Conservation (phyloP, 2,329 filamentous ascomycete genomes). For the Colletotrichum camelliae region DNA sequence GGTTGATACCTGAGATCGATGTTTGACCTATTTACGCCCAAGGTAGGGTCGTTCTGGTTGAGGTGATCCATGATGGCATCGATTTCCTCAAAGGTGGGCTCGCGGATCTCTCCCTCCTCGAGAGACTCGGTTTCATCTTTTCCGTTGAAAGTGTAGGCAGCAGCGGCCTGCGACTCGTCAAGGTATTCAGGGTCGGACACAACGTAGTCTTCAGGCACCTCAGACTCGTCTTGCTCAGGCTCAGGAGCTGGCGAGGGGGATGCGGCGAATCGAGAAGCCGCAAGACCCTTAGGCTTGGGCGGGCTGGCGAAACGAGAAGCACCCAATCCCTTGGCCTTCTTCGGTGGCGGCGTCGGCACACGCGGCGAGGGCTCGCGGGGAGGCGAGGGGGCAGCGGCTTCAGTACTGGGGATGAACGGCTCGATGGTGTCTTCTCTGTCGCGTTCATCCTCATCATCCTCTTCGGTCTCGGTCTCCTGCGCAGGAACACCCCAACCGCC, state of each 20-base stretch:
- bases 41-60: constrained; percentile 73
- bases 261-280: constrained; percentile 50
- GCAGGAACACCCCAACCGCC: constrained; percentile 20
- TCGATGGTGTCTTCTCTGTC: constrained; percentile 23
- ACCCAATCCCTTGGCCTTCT: constrained; percentile 42
- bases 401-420: constrained; percentile 5
- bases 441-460: constrained; percentile 24
- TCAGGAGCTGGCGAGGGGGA: constrained; percentile 41
- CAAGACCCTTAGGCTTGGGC: constrained; percentile 46
- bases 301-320: constrained; percentile 53
- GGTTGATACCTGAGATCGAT: constrained; percentile 49
- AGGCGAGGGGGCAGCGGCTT: not conserved
- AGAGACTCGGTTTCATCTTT: constrained; percentile 29
- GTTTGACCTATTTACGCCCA: constrained; percentile 71
- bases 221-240: constrained; percentile 29
- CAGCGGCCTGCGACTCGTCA: not conserved
- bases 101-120: constrained; percentile 33
- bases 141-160: not conserved
- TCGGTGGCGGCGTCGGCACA: constrained; percentile 22
- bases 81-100: constrained; percentile 79
- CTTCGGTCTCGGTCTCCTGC: constrained; percentile 17
- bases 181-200: constrained; percentile 1
- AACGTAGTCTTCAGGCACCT: constrained; percentile 26
- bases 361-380: constrained; percentile 24
- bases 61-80: constrained; percentile 92